Evolutionary conservation across 148 eudicot species (phyloP), one percentile per base, ranked within the genome.

Genomic region (Cornus florida): DNA sequence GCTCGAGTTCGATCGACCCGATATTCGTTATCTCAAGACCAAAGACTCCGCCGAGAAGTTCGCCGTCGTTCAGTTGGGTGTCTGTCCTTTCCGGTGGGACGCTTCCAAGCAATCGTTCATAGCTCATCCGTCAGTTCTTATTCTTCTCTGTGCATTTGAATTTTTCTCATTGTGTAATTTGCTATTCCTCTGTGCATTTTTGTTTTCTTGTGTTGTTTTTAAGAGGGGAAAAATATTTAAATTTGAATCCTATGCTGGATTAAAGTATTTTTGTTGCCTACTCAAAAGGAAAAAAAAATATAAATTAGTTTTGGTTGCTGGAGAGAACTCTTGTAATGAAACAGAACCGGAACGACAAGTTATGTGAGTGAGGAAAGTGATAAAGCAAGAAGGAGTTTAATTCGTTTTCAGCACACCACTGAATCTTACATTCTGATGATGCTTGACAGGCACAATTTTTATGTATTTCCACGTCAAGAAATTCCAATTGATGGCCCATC

Each of bases 1-100:
- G 0, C 89, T 90, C 67, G 97, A 93, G 62, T 87, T 88, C 57
- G 98, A 95, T 68, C 84, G 97, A 0, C 60, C 70, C 67, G 97
- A 95, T 70, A 79, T 95, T 32, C 85, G 87, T 1, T 95, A 93
- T 69, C 91, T 95, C 66, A 95, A 95, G 74, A 87, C 92, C 5
- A 95, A 89, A 13, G 97, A 93, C 75, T 93, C 98, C 11, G 98
- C 94, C 2, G 87, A 90, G 82, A 95, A 93, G 76, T 95, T 95
- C 69, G 94, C 97, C 20, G 97, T 93, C 46, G 87, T 95, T 76
- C 98, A 95, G 86, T 91, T 95, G 53, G 98, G 98, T 16, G 97
- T 95, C n/a, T 95, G 97, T 50, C 98, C 98, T 14, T 95, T 95
- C 69, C 93, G 97, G 1, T 95, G 94, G 96, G 97, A 95, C 82